phyloP scores from a whole-genome alignment of 1,139 yeast genomes.

The Magnusiomyces clavatus region DNA sequence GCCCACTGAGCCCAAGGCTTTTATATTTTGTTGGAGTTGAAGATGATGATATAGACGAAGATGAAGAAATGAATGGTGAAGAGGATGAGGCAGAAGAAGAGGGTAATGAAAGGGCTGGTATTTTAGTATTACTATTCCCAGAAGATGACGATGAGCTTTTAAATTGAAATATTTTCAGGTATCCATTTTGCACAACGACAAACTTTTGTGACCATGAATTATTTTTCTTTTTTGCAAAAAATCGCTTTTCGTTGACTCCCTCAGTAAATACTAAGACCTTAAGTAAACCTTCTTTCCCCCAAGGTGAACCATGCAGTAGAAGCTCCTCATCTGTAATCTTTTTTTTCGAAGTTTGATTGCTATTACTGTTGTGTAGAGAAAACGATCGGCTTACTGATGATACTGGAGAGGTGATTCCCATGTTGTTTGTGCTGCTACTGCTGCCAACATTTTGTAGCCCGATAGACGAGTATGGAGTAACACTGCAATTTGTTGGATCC shows the following conservation, averaged over 20 bases:
- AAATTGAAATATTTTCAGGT: slow-evolving; percentile 28
- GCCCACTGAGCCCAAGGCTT: background rate
- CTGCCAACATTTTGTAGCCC: no score
- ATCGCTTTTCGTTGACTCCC: no score
- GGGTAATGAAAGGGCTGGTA: no score
- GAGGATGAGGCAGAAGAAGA: no score
- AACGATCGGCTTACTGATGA: background rate
- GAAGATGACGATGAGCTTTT: slow-evolving; percentile 12
- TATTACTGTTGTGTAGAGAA: background rate
- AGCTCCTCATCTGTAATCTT: slow-evolving; percentile 41
- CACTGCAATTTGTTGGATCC: no score
- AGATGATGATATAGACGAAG: background rate
- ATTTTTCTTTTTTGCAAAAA: slow-evolving; percentile 8
- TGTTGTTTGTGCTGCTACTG: no score
- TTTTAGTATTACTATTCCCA: no score
- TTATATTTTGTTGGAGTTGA: slow-evolving; percentile 1
- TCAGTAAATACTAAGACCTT: slow-evolving; percentile 36
- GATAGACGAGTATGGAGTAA: no score
- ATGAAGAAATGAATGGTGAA: background rate
- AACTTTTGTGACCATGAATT: slow-evolving; percentile 26
- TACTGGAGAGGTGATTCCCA: no score
- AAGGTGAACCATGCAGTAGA: slow-evolving; percentile 67
- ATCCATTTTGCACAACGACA: slow-evolving; percentile 31
- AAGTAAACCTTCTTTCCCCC: slow-evolving; percentile 69
- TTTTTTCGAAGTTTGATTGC: no score